A percentile compares a stretch with the other conserved stretches of the same genome.
These are phyloP conservation scores for Megacollybia platyphylla DNA, from an alignment of 1,284 basidiomycete genomes.

Conservation along the genomic window DNA sequence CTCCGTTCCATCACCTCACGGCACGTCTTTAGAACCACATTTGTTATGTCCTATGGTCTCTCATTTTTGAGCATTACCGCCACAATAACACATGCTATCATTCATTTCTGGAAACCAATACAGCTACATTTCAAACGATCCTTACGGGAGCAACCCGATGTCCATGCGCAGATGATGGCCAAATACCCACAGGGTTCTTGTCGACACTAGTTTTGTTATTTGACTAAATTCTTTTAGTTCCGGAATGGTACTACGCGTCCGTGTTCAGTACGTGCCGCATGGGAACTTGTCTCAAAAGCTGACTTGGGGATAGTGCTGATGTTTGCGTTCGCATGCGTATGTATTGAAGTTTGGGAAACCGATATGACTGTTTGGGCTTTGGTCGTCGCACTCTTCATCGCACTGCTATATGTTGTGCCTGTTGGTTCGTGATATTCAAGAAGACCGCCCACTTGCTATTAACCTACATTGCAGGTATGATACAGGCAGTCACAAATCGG, in stretches of 20 bases:
- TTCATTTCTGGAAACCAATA: conserved; percentile 78
- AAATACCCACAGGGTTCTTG: conserved; percentile 41
- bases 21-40: conserved; percentile 22
- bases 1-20: neutral
- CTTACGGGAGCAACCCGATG: conserved; percentile 69
- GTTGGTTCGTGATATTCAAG: conserved; percentile 2
- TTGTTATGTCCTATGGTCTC: conserved; percentile 52
- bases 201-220: neutral
- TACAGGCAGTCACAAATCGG: conserved; percentile 52
- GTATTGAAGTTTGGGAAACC: conserved; percentile 32
- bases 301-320: conserved; percentile 19
- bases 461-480: conserved; percentile 53
- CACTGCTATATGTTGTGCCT: conserved; percentile 6
- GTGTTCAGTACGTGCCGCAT: conserved; percentile 25
- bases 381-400: conserved; percentile 33
- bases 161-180: conserved; percentile 77
- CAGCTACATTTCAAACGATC: conserved; percentile 51
- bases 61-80: conserved; percentile 49
- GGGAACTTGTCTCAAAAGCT: neutral
- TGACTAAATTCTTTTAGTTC: conserved; percentile 24
- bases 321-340: conserved; percentile 39
- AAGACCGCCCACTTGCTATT: neutral
- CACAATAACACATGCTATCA: conserved; percentile 62
- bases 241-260: conserved; percentile 61
- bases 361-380: conserved; percentile 14